Conservation (phyloP, 2,329 filamentous ascomycete genomes). For the Apiospora aurea region DNA sequence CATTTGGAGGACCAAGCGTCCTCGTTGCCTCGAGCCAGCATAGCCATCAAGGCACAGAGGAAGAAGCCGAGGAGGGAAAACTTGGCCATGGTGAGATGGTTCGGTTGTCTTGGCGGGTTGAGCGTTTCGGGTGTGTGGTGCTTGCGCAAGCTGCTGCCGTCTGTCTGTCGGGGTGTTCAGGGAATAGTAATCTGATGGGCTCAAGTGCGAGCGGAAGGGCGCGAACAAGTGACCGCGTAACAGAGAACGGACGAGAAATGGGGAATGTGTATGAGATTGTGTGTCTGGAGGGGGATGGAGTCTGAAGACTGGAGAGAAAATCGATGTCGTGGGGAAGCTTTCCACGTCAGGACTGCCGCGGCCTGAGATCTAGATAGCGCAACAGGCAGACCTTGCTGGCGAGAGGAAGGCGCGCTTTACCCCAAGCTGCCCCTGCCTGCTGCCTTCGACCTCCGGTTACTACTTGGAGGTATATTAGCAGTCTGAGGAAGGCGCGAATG, state of each 20-base stretch:
- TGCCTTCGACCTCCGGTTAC: not conserved
- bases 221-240: not conserved
- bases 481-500: not conserved
- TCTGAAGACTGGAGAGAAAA: not conserved
- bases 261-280: not conserved
- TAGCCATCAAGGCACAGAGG: slow-evolving; percentile 15
- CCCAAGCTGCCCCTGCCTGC: not conserved
- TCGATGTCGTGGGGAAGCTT: not conserved
- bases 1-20: not conserved
- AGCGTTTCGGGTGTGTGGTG: not conserved
- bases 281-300: not conserved
- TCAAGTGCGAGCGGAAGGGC: not conserved
- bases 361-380: not conserved
- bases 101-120: not conserved
- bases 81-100: not conserved
- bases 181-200: not conserved
- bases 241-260: not conserved
- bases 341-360: not conserved
- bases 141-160: not conserved
- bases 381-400: not conserved
- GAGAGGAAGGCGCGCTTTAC: not conserved
- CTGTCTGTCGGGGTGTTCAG: not conserved
- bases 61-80: not conserved
- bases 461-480: not conserved
- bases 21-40: not conserved